phyloP scores from a whole-genome alignment of 768 basidiomycete genomes.

The Leccinum obscurum region DNA sequence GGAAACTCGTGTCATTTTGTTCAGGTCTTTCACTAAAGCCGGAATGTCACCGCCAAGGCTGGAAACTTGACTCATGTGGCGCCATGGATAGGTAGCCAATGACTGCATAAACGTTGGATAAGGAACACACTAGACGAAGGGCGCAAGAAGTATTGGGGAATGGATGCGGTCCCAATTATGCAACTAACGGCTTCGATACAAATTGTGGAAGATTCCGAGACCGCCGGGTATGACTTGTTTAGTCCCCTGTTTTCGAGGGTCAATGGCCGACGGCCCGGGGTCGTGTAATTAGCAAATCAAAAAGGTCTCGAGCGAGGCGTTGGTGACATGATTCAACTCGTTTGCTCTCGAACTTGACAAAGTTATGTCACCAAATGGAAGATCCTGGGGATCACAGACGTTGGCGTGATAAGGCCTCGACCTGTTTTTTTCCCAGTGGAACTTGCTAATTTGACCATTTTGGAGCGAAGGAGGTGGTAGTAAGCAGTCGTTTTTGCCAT shows the following conservation, averaged over 20 bases:
- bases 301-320: constrained; percentile 17
- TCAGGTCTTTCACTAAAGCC: not conserved
- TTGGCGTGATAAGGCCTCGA: constrained; percentile 22
- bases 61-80: constrained; percentile 4
- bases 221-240: not conserved
- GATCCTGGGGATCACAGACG: constrained; percentile 29
- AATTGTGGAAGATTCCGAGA: constrained; percentile 15
- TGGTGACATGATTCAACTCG: constrained; percentile 2
- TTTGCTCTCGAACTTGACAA: constrained; percentile 22
- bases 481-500: constrained; percentile 20
- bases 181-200: constrained; percentile 10
- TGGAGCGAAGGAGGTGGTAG: constrained; percentile 17
- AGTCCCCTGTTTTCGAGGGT: constrained; percentile 24
- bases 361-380: constrained; percentile 31
- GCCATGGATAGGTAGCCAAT: not conserved
- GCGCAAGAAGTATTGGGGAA: constrained; percentile 32
- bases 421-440: constrained; percentile 22
- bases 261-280: not conserved
- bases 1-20: not conserved
- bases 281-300: constrained; percentile 16
- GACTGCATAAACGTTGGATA: constrained; percentile 4
- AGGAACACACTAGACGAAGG: constrained; percentile 16
- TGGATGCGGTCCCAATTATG: constrained; percentile 27
- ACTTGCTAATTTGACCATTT: constrained; percentile 25
- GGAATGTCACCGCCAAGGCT: constrained; percentile 7